Base-by-base conservation (phyloP, 2,329 filamentous ascomycete species). In the Byssothecium circinans region DNA sequence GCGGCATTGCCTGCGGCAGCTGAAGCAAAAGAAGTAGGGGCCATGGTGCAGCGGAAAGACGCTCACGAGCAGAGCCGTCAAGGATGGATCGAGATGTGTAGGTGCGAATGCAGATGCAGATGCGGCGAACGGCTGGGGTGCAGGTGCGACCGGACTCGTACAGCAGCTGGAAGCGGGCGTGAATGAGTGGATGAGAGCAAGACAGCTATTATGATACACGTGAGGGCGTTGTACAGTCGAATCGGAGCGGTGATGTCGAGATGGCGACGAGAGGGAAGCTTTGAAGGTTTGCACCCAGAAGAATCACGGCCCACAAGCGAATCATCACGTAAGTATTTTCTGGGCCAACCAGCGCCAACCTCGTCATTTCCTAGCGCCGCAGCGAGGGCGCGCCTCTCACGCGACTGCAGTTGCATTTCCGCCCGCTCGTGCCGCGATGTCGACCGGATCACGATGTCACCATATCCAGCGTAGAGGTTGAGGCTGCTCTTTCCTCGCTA, bases 21-120 rank as follows among this genome's bases (percentile, higher is more conserved):
- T 48, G 76, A 78, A 57, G 76, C 76, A 62, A 79, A 79, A 49
- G 75, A 75, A 43, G 76, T 72, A 54, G 75, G 75, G 56, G 75
- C 74, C 75, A 78, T 77, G 56, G 54, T 58, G 50, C 34, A 57
- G 54, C 49, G 46, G 50, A 49, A 49, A 55, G 47, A 54, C 58
- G 54, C 45, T 54, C 59, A 18, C 22, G 25, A n/a, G 2, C 22
- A 18, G 36, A 25, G 14, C 12, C 20, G 17, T 12, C 4, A 27
- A 8, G 36, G 18, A 27, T 4, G 34, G 15, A 36, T 20, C 19
- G 34, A 36, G 34, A 4, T 22, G 22, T 19, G 27, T 5, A 20
- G 10, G 23, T 25, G n/a, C n/a, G n/a, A n/a, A n/a, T n/a, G n/a
- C n/a, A n/a, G 20, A 53, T 52, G 54, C 58, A 53, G 55, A 53